Conservation (phyloP, 1,284 basidiomycete species). For the Hymenochaete sp. region DNA sequence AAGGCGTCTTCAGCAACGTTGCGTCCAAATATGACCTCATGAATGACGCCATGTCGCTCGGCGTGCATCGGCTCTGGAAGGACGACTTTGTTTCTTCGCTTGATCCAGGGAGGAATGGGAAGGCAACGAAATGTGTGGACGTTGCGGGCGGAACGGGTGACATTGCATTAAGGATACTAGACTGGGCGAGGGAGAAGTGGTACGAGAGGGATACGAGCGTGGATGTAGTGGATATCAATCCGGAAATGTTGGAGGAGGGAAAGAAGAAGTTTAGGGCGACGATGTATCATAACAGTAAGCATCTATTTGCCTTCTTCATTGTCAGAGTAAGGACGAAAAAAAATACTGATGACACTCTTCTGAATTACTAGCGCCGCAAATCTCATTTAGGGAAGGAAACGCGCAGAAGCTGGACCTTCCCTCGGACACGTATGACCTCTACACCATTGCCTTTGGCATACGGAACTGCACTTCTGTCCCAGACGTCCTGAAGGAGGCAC, state of each 20-base stretch:
- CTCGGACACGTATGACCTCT: conserved; percentile 85
- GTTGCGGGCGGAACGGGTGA: conserved; percentile 98
- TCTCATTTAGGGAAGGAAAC: conserved; percentile 89
- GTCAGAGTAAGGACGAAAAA: background rate
- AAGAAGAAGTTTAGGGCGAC: conserved; percentile 87
- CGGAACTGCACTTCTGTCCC: conserved; percentile 95
- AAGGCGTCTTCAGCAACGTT: conserved; percentile 91
- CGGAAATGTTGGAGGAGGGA: conserved; percentile 92
- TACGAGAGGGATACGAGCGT: conserved; percentile 85
- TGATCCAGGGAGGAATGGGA: conserved; percentile 68
- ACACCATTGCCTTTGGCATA: conserved; percentile 99
- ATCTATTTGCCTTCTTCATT: background rate
- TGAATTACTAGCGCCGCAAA: conserved; percentile 69
- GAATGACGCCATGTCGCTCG: conserved; percentile 98
- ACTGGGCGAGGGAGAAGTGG: conserved; percentile 84
- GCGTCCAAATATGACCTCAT: conserved; percentile 95
- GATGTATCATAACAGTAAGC: conserved; percentile 92
- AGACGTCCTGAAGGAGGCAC: conserved; percentile 81
- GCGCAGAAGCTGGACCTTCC: conserved; percentile 79
- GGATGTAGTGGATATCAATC: conserved; percentile 92
- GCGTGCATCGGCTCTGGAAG: conserved; percentile 97
- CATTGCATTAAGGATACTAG: conserved; percentile 90
- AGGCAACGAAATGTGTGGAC: conserved; percentile 80
- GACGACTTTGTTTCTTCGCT: conserved; percentile 81
- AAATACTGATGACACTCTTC: conserved; percentile 4